Conservation (phyloP, 176 grass and related monocot genomes). For the Lolium multiflorum region DNA sequence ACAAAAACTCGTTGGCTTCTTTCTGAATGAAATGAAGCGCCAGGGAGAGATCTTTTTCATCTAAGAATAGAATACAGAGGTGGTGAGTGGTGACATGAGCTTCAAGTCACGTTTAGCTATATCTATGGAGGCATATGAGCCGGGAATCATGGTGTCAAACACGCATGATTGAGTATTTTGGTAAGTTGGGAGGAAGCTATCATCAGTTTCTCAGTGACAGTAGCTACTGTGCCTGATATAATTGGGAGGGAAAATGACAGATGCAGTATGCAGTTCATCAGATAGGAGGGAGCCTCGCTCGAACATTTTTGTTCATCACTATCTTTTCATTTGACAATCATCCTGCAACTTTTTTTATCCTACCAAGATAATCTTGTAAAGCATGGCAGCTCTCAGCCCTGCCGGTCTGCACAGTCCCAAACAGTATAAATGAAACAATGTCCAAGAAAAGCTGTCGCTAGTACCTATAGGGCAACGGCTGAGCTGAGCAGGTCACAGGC, state of each 20-base stretch:
- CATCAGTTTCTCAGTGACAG: not conserved
- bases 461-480: not conserved
- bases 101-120: not conserved
- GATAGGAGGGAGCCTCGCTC: not conserved
- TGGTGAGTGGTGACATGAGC: not conserved
- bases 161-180: constrained; percentile 25
- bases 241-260: not conserved
- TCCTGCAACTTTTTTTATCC: not conserved
- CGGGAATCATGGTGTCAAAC: constrained; percentile 7
- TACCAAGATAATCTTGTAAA: constrained; percentile 11
- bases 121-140: not conserved
- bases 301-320: not conserved
- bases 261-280: not conserved
- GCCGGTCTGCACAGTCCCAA: not conserved
- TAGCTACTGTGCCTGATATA: not conserved
- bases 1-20: too few relatives aligned
- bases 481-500: constrained; percentile 15
- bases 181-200: not conserved
- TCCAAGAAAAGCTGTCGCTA: constrained; percentile 31
- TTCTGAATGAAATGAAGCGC: too few relatives aligned
- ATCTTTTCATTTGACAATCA: not conserved
- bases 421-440: not conserved
- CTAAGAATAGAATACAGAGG: not conserved
- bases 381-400: not conserved
- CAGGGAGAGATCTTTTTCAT: too few relatives aligned